A percentile compares a stretch with the other conserved stretches of the same genome.
phyloP scores from a whole-genome alignment of 352 stramenopile genomes.

The Globisporangium parvum region DNA sequence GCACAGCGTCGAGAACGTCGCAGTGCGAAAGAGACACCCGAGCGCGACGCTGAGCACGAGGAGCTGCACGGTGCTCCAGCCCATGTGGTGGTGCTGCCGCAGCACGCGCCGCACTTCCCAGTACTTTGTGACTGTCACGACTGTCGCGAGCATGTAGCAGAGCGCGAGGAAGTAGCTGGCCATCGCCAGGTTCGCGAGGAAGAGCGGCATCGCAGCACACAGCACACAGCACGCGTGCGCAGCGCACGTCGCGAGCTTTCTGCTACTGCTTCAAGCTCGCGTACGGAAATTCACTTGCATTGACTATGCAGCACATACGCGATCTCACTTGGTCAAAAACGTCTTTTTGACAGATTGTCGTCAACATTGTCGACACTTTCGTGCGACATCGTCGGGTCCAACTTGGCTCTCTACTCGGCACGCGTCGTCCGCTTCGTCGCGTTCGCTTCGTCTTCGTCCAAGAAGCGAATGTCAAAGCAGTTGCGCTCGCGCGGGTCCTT shows the following conservation, averaged over 20 bases:
- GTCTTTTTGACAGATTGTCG: no score
- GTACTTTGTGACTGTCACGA: slow-evolving; percentile 75
- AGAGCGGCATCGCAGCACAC: slow-evolving; percentile 62
- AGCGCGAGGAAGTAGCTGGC: slow-evolving; percentile 86
- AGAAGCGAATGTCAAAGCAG: slow-evolving; percentile 77
- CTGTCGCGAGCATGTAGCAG: slow-evolving; percentile 79
- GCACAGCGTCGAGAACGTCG: slow-evolving; percentile 84
- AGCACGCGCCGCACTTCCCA: slow-evolving; percentile 64
- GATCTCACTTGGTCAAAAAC: no score
- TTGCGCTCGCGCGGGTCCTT: slow-evolving; percentile 75
- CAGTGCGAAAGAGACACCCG: slow-evolving; percentile 82
- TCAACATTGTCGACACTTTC: no score
- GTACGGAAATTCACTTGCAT: no score
- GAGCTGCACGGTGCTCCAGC: slow-evolving; percentile 81
- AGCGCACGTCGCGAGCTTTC: no score
- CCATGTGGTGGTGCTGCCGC: slow-evolving; percentile 51
- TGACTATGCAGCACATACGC: no score
- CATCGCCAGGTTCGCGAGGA: slow-evolving; percentile 86
- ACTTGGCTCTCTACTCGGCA: no score
- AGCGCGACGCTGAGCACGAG: slow-evolving; percentile 75
- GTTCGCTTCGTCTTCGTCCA: slow-evolving; percentile 67
- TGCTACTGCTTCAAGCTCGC: not conserved
- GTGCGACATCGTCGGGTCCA: no score
- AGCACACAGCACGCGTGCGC: not conserved
- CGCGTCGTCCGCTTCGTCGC: no score